Evolutionary conservation across 1,284 basidiomycete species (phyloP), one percentile per base, ranked within the genome.

Genomic region (Paramarasmius palmivorus): DNA sequence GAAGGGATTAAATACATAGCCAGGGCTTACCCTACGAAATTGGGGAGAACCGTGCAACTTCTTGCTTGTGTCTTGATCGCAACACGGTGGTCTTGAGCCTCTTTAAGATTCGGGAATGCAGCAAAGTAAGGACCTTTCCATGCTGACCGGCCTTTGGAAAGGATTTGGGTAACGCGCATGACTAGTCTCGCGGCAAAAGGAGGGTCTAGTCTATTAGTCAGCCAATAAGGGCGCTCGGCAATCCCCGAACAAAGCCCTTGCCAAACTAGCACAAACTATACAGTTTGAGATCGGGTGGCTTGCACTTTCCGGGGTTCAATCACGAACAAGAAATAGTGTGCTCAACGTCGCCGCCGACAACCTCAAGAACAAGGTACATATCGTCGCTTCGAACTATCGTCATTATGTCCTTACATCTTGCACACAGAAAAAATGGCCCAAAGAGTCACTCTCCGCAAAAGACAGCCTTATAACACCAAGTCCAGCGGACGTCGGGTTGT

Each of bases 361-460:
- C 71, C 67, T 73, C 73, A 74, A 74, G 73, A 61, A 67, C 69
- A 72, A 74, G 72, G 73, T 74, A 64, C 39, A 61, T 46, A 41
- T 49, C 47, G 49, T 23, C 52, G 49, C 10, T 26, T 32, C 48
- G 36, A 39, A 32, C 45, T 39, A 49, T 50, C 32, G 22, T 41
- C 23, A 25, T 44, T 37, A 52, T 50, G 17, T 23, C 35, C 37
- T 47, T n/a, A 53, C 34, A 14, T 23, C 19, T 40, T 23, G 19
- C n/a, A 15, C 22, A 26, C 23, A 50, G 49, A 32, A 29, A 19
- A 39, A 82, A 97, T 98, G 95, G 94, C 93, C 78, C 93, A 98
- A 88, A 95, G 96, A 73, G 95, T 99, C 69, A 98, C 95, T 66
- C 92, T 99, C 79, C 93, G 97, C 81, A 99, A 96, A 80, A 93